Evolutionary conservation across 257 asterid species (phyloP), one percentile per base, ranked within the genome.

Genomic region (Ehretia macrophylla): DNA sequence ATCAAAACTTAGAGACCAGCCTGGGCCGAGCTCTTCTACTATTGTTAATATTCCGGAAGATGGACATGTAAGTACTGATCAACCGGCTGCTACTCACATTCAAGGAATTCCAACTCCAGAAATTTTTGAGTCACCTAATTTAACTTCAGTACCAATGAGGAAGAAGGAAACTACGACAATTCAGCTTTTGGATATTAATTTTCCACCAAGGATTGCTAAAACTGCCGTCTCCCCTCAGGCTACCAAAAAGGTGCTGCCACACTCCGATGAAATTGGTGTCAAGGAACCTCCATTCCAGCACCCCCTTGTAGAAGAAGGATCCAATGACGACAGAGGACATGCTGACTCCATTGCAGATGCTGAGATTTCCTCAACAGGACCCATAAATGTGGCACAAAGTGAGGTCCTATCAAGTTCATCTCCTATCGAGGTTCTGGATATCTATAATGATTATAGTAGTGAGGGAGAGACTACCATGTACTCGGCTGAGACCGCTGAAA

Each of bases 391-490:
- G 22, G 94, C 78, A 37, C 86, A 77, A 48, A 81, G 88, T 58
- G 95, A 85, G 51, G 77, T 60, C 44, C 83, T 78, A 55, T 85
- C 90, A 8, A 77, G 83, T 62, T 74, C 94, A 55, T 79, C 90
- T 10, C 86, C 80, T 0, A 56, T 73, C 11, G 82, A 74, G 53
- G 61, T 75, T 2, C 37, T 76, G 23, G 87, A 78, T 60, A 37
- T 71, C 53, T 79, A 64, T 10, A 78, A 77, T 13, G 95, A 82
- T 32, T 85, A 83, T 73, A 93, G 92, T 37, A 93, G 96, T 4
- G 97, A 85, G 45, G 99, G 99, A 52, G 99, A 85, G 73, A 93
- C 97, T 0, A 93, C 99, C 21, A 89, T 89, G 97, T 93, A 93
- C 71, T 93, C 99, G 1, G 99, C 99, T 0, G 99, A 93, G 75